Conservation (phyloP, 768 basidiomycete species). For the Mycena galericulata region DNA sequence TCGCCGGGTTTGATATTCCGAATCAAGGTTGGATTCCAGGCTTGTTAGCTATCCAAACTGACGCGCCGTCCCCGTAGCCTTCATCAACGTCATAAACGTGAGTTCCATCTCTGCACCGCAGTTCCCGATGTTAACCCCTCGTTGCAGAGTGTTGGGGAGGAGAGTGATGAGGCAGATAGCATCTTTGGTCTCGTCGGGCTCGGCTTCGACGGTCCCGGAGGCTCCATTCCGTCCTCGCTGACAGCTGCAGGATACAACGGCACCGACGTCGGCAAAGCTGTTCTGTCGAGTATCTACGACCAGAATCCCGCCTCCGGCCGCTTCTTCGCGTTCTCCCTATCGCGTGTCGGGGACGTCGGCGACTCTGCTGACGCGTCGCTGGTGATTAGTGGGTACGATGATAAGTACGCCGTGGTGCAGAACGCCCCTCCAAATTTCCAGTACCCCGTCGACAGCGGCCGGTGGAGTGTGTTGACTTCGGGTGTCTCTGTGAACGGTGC, state of each 20-base stretch:
- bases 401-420: constrained; percentile 45
- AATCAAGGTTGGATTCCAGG: constrained; percentile 28
- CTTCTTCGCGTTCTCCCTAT: constrained; percentile 56
- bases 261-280: constrained; percentile 37
- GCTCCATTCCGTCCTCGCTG: constrained; percentile 26
- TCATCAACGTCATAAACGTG: constrained; percentile 43
- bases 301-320: constrained; percentile 49
- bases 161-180: constrained; percentile 26
- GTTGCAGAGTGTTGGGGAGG: constrained; percentile 26
- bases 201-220: constrained; percentile 45
- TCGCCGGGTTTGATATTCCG: constrained; percentile 45
- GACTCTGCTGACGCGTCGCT: constrained; percentile 56
- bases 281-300: constrained; percentile 54
- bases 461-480: constrained; percentile 58
- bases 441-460: constrained; percentile 46
- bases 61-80: constrained; percentile 36
- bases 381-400: constrained; percentile 56
- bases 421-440: constrained; percentile 47
- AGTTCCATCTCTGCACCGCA: background rate
- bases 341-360: constrained; percentile 54
- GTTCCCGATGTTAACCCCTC: background rate
- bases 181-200: constrained; percentile 52
- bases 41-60: background rate
- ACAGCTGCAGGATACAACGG: constrained; percentile 22
- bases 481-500: constrained; percentile 50